Evolutionary conservation across 2,329 filamentous ascomycete genomes (phyloP), one percentile per base, ranked within the genome.

Genomic region (Metarhizium guizhouense): DNA sequence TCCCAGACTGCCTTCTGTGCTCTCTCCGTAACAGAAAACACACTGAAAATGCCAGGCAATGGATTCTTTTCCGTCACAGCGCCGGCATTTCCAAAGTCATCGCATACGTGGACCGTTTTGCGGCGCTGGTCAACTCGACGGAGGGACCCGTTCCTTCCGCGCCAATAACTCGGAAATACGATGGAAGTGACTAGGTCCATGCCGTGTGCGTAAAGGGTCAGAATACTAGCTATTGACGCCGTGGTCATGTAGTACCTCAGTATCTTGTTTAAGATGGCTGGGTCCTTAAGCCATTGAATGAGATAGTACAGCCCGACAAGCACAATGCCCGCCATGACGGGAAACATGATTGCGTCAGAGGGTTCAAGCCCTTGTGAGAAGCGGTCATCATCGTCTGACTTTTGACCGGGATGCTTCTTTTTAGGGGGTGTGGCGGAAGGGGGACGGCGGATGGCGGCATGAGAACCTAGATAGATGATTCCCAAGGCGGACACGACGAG

Each of bases 271-370:
- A 97, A 73, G 25, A 95, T 75, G 11, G 84, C 78, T 1, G 91
- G 86, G 64, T 96, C 89, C 61, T 93, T 78, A 55, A 96, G 81
- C 81, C 87, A 94, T 68, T 95, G 90, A 67, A 97, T 90, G 57
- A 96, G 76, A 63, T 92, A 86, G 74, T 97, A 97, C 13, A 97
- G 77, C 5, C 84, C 84, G 47, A 84, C 79, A 8, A 97, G 81
- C 1, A 86, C 83, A 10, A 76, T 65, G 2, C 85, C 90, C 6
- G 91, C 92, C 54, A 91, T 76, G 36, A 96, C 62, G 2, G 93
- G 94, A 60, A 96, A 88, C 63, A 95, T 70, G 61, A 97, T 82
- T 51, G 90, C 93, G 70, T 97, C 93, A 0, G 82, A 85, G 1
- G 88, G 84, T 56, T 72, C 70, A 8, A 84, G 79, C 66, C 58